Base-by-base conservation (phyloP, 345 rosid genomes). In the sweet orange (Citrus sinensis) region DNA sequence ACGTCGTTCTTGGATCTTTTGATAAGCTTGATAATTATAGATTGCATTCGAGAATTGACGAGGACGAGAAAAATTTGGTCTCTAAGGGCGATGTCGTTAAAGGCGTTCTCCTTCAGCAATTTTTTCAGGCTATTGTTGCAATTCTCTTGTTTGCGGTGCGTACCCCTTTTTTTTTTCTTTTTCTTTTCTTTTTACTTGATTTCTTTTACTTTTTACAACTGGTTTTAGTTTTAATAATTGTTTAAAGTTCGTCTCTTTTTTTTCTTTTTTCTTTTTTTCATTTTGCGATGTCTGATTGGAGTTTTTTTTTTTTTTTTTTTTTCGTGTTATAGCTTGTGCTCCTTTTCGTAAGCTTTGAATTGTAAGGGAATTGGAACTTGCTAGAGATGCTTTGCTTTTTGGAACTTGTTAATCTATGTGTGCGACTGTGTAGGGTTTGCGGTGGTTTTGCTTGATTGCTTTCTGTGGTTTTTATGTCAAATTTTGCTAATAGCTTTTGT, bases 81-180 rank as follows among this genome's bases (percentile, higher is more conserved):
- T 87, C 98, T 6, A 92, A 93, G 79, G 37, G 56, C 3, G 74
- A 88, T 9, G 98, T 95, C 62, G 90, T 93, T 51, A 93, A 83
- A 78, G 98, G 98, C 6, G 98, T 95, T 80, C 88, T 95, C 82
- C 87, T 90, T 78, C 98, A 95, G 22, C 98, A 95, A 82, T 24
- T 82, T 46, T 80, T 93, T 75, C 97, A 91, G 86, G 97, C 95
- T 75, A 69, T 92, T 55, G 98, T 90, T 3, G 95, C 98, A 4
- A 89, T 89, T 79, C 60, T 95, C 76, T 76, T 95, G 80, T 92
- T 91, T 69, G 87, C 87, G 89, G 98, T 93, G 85, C 19, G 73
- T 70, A 54, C 2, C 58, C 62, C 2, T 7, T 20, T 60, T 5
- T 67, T 35, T n/a, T n/a, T n/a, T n/a, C n/a, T n/a, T n/a, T n/a